Evolutionary conservation across 306 rosid genomes (phyloP), one percentile per base, ranked within the genome.

Genomic region (Trifolium fragiferum): DNA sequence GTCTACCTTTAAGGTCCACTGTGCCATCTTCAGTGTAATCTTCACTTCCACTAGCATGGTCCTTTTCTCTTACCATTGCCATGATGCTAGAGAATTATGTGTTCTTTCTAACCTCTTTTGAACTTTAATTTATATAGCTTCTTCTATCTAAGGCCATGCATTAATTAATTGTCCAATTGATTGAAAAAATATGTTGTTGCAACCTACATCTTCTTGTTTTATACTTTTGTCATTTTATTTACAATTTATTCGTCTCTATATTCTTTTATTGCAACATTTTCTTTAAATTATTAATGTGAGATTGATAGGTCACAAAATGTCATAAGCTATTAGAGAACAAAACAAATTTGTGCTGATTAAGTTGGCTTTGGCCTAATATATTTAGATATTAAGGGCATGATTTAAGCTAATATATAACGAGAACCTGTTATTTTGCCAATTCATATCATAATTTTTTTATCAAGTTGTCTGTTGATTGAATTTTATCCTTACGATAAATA

Each of bases 11-110:
- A 14, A 76, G 59, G 54, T 83, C 79, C 72, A 79, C 84, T 0
- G 86, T 75, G 18, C 84, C 86, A 76, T 83, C 84, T 79, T 79
- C 44, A 41, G 86, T 83, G 50, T 79, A 79, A 72, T 72, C 82
- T 30, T 72, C 55, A 6, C 11, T 68, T 58, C n/a, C 74, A 0
- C 6, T 71, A 32, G 78, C 66, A 49, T 2, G 51, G 38, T 53
- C 70, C 4, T 67, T 79, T 46, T 79, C 86, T 83, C 54, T 76
- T 40, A 55, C 46, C 62, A 70, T 23, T 59, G 49, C 30, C 79
- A 66, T 73, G 51, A n/a, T 72, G 49, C 15, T 73, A 5, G 7
- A 66, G 7, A 67, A 44, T 51, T 5, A 21, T 65, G 32, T 70
- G 49, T 18, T 37, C 35, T 61, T 61, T 70, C 41, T 49, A 70